Base-by-base conservation (phyloP, 1,284 basidiomycete species). In the Ceratobasidium sp. region DNA sequence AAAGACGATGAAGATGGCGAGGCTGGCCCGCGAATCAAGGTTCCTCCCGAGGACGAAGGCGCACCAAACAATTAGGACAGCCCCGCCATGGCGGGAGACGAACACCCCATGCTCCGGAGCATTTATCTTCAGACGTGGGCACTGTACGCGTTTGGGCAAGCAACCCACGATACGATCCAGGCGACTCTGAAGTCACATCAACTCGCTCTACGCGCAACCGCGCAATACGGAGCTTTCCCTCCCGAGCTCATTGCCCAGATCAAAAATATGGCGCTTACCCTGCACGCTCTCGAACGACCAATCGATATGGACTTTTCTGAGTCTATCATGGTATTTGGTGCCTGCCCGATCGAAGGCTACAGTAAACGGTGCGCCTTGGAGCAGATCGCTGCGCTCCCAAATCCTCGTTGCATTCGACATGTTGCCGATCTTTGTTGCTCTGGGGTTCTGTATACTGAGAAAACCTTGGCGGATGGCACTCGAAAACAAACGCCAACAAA, bases 401-500 rank as follows among this genome's bases (percentile, higher is more conserved):
- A 42, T 23, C 65, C 65, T 10, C 65, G 26, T 2, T 67, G 65
- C 42, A 48, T 50, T 1, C 65, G 44, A 23, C 9, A 48, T 12
- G 33, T 48, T 20, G 65, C 23, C 3, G 40, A 48, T 42, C 15
- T 23, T 7, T 44, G 26, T 3, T 67, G 65, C 23, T 20, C 33
- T 1, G 44, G 64, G 6, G 48, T 65, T 26, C 44, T 65, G 13
- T 65, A 46, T 42, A 46, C 64, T 5, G 64, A 65, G 13, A 10
- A 15, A 17, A 65, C 64, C 6, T 13, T 65, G 13, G 64, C 64
- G 2, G 42, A 46, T 65, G 64, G 40, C 33, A 33, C 68, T 42
- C 50, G 7, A 26, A 70, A 70, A 20, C 68, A 54, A 6, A 57
- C 52, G 6, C 68, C 68, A 9, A 40, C 23, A 2, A 70, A 70